Evolutionary conservation across 2,329 filamentous ascomycete species (phyloP).

Genomic region (Trichoderma arundinaceum): DNA sequence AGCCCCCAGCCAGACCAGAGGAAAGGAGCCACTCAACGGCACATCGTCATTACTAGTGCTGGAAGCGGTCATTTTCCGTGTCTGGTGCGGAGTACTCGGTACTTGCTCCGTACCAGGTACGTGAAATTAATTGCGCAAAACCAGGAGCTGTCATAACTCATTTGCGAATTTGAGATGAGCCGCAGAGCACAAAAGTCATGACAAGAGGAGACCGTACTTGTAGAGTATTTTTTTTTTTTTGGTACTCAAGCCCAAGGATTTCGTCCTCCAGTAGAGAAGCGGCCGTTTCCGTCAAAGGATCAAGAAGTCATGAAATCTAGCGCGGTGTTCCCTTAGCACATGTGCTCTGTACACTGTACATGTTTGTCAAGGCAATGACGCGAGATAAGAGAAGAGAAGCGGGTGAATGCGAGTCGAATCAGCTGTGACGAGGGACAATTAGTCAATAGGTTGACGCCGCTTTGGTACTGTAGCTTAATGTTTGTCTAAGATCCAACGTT

Average conservation of each 20-base stretch:
- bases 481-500: slow-evolving; percentile 18
- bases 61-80: neutral
- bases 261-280: neutral
- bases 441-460: neutral
- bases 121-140: slow-evolving; percentile 17
- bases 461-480: neutral
- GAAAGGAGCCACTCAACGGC: neutral
- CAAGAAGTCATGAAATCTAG: too few species aligned
- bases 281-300: too few species aligned
- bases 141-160: neutral
- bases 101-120: neutral
- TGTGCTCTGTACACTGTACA: neutral
- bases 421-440: neutral
- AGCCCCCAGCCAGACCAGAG: neutral
- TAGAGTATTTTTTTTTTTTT: neutral
- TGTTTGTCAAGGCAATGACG: neutral
- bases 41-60: neutral
- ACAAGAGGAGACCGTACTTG: neutral
- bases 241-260: neutral
- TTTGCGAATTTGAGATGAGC: neutral
- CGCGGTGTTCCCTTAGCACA: too few species aligned
- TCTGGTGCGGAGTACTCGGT: neutral
- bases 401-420: neutral
- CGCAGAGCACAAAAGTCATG: neutral
- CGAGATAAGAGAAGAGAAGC: neutral